Evolutionary conservation across 208 protist genomes (phyloP), one percentile per base, ranked within the genome.

Genomic region (Trypanosoma rangeli): DNA sequence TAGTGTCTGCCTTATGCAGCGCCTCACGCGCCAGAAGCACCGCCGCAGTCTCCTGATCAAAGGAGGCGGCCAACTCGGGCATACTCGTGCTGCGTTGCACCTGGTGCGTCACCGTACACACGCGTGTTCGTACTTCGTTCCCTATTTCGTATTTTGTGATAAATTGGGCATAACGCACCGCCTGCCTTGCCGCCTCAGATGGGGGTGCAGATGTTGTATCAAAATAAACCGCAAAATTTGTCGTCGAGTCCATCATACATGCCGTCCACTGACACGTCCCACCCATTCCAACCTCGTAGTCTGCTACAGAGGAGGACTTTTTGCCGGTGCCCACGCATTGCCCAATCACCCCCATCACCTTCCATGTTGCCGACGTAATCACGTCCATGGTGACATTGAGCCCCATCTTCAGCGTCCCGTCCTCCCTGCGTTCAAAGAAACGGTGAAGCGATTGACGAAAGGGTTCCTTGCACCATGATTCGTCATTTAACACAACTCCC

Each of bases 31-130:
- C 98, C 70, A 99, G 92, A 26, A 99, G 76, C 20, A 98, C 97
- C 0, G 98, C 97, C 0, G 98, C 96, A 5, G 98, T 91, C 75
- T 99, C 97, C 74, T 99, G 98, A 78, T 99, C 98, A 78, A 99
- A 99, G 13, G 93, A 82, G 15, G 82, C 73, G 12, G 82, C 76
- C 24, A 95, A 71, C 64, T 96, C 84, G 56, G 82, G 77, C 20
- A 83, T 83, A 48, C 83, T 82, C 42, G 85, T 82, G 33, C 82
- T 84, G 35, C 69, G 29, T 49, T 79, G 66, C 71, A 83, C 77
- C 22, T 60, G 78, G 62, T 91, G 81, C 55, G 68, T 73, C 53
- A 95, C 69, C 22, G 95, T 98, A 44, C 90, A 97, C 24, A 98
- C 94, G 61, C 95, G 90, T 7, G 94, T 85, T 53, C 87, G 86